Evolutionary conservation across 352 stramenopile genomes (phyloP).

Genomic region (Phytophthora podocarpi): DNA sequence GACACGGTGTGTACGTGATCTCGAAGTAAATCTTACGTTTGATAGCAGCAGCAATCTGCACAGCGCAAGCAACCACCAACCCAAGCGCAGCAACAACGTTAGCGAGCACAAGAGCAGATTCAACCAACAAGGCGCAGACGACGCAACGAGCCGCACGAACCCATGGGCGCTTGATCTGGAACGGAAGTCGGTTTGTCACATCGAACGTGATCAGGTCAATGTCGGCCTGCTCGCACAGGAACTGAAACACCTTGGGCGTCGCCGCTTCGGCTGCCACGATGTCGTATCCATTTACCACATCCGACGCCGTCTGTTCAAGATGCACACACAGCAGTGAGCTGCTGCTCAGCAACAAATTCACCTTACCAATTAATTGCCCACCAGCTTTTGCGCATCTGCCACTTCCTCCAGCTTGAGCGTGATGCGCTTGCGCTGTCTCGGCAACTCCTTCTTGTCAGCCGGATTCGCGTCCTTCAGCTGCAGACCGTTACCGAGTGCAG

Average conservation of each 20-base stretch:
- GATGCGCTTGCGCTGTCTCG: conserved; percentile 71
- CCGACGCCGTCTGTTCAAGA: conserved; percentile 50
- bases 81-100: background rate
- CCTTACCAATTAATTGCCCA: conserved; percentile 28
- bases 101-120: background rate
- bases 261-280: conserved; percentile 73
- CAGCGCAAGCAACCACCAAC: conserved; percentile 1
- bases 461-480: conserved; percentile 37
- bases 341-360: background rate
- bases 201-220: conserved; percentile 88
- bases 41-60: conserved; percentile 69
- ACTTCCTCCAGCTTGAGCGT: conserved; percentile 83
- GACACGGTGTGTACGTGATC: conserved; percentile 77
- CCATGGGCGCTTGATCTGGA: conserved; percentile 78
- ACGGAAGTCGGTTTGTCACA: conserved; percentile 76
- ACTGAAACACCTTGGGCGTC: conserved; percentile 83
- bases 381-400: conserved; percentile 59
- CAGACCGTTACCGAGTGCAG: conserved; percentile 43
- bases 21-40: conserved; percentile 81
- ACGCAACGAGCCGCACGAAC: conserved; percentile 34
- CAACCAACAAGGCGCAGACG: background rate
- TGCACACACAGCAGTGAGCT: background rate
- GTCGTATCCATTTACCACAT: conserved; percentile 73
- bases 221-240: conserved; percentile 76
- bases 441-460: conserved; percentile 29